Evolutionary conservation across 192 early-diverging fungal species (phyloP), one percentile per base, ranked within the genome.

Genomic region (Backusella psychrophila): DNA sequence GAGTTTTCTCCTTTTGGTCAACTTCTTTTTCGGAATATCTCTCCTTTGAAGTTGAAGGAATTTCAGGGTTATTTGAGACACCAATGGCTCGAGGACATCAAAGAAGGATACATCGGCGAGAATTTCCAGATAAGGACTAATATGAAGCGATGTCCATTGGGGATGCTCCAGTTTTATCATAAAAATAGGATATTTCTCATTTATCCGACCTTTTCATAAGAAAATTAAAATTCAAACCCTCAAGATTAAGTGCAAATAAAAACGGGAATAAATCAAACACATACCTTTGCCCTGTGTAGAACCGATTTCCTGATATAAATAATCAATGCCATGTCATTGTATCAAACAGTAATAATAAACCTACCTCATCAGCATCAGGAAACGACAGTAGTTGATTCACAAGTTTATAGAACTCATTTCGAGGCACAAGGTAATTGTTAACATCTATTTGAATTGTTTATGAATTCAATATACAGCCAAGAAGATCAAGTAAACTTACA

Each of bases 121-220:
- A 7, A 34, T 63, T 15, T 69, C 74, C 12, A 29, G 17, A 46
- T 69, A 75, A 8, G 56, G 17, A 33, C 14, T 69, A 26, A 69
- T 53, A 7, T 75, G 29, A 70, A 39, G 23, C 11, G 81, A 34
- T 4, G 34, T 35, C 53, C 31, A 53, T 26, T 81, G 33, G 0
- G 84, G 85, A 56, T 89, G 89, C 17, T 53, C 78, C 31, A 92
- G 21, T 53, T 83, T 78, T 8, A 92, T 73, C 19, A 92, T 70
- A 68, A 85, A 92, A 15, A 92, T 77, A 3, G 89, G 90, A 74
- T 87, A 69, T 35, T 83, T 73, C 19, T 82, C 53, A 56, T 56
- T 21, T n/a, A 56, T 2, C 53, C 53, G 53, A 26, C 53, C 53
- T 56, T 56, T 56, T 56, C 21, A 56, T 56, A 56, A 56, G 21